phyloP scores from a whole-genome alignment of 805 yeast genomes.

The Kazachstania martiniae region DNA sequence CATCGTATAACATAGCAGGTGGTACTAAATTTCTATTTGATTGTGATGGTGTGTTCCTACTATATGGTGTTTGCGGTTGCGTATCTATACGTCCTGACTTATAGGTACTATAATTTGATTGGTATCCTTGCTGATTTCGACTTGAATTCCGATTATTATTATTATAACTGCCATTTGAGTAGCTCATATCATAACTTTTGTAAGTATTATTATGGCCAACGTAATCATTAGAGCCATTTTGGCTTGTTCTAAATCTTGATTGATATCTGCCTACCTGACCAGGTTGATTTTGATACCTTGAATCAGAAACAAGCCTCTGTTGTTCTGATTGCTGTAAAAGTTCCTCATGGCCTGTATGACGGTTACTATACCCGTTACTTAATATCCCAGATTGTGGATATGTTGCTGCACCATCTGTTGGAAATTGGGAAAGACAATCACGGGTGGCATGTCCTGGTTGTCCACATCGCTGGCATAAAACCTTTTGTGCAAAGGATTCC shows the following conservation, averaged over 20 bases:
- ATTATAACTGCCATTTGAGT: neutral
- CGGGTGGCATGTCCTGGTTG: constrained; percentile 76
- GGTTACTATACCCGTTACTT: too few relatives aligned
- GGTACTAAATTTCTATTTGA: too few relatives aligned
- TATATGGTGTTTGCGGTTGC: too few relatives aligned
- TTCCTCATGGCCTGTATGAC: neutral
- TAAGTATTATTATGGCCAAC: constrained; percentile 2
- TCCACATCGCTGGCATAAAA: constrained; percentile 74
- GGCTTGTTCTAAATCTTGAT: constrained; percentile 1
- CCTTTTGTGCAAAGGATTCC: constrained; percentile 38
- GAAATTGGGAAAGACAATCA: constrained; percentile 48
- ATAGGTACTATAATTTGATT: too few relatives aligned
- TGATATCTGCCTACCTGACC: too few relatives aligned
- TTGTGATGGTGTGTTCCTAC: neutral
- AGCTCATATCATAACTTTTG: constrained; percentile 2
- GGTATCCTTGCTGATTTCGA: too few relatives aligned
- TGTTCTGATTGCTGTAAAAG: neutral
- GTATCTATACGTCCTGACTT: too few relatives aligned
- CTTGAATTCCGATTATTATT: neutral
- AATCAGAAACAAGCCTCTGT: constrained; percentile 1
- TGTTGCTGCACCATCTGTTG: neutral
- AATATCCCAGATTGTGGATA: neutral
- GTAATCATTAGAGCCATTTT: constrained; percentile 1
- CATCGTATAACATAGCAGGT: too few relatives aligned
- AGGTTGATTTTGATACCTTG: neutral